phyloP scores from a whole-genome alignment of 495 filamentous ascomycete genomes.

The Tuber microsphaerosporum region DNA sequence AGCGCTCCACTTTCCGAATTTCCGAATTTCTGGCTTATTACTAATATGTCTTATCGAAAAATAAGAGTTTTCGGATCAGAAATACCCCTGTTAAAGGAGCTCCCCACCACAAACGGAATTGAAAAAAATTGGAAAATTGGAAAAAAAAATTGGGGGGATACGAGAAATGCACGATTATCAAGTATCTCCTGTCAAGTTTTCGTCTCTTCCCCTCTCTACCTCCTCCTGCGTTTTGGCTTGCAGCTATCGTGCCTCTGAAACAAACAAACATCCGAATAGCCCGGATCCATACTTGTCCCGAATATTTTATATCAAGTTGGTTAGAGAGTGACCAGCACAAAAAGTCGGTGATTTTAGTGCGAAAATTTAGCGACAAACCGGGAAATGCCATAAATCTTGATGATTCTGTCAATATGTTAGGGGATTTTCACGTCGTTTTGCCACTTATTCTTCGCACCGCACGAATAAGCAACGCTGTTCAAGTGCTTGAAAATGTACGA shows the following conservation, averaged over 20 bases:
- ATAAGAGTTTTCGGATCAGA: not conserved
- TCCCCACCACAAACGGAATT: not conserved
- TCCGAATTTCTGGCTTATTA: too few relatives aligned
- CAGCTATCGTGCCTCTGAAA: not conserved
- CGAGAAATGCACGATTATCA: not conserved
- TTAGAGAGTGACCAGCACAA: not conserved
- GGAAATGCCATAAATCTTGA: not conserved
- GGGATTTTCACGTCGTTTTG: not conserved
- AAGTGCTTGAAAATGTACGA: not conserved
- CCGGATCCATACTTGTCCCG: not conserved
- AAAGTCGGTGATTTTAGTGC: not conserved
- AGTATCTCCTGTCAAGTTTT: not conserved
- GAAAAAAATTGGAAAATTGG: not conserved
- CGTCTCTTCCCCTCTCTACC: not conserved
- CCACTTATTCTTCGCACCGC: not conserved
- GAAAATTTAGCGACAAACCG: not conserved
- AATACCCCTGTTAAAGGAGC: not conserved
- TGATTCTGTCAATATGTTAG: not conserved
- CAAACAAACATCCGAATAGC: not conserved
- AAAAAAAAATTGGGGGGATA: not conserved
- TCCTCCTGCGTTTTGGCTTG: not conserved
- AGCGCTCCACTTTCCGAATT: too few relatives aligned
- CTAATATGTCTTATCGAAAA: not conserved
- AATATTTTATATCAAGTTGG: not conserved
- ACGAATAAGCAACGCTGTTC: not conserved